Conservation (phyloP, 2,329 filamentous ascomycete species). For the Davidsoniella eucalypti region DNA sequence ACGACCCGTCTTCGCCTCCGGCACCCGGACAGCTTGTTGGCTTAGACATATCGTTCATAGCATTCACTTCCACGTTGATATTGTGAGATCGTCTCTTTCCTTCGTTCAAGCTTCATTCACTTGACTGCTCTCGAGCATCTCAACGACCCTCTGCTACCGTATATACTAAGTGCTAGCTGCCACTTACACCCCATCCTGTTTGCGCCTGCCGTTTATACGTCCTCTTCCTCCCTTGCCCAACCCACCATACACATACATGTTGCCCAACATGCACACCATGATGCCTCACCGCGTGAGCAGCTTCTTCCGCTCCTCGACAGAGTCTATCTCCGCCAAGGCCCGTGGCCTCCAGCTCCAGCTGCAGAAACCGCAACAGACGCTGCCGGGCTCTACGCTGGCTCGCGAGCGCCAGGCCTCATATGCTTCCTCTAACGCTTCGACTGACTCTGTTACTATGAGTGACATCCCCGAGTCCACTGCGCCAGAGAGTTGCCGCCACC, state of each 20-base stretch:
- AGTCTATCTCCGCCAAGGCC: slow-evolving; percentile 24
- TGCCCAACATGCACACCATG: not conserved
- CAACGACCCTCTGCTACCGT: not conserved
- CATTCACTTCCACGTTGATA: not conserved
- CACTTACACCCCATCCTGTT: no score
- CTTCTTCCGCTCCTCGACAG: slow-evolving; percentile 40
- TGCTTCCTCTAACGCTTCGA: slow-evolving; percentile 10
- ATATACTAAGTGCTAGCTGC: not conserved
- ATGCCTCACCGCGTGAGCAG: slow-evolving; percentile 43
- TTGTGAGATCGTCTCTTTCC: no score
- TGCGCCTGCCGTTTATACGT: no score
- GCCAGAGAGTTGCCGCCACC: slow-evolving; percentile 26
- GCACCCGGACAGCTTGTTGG: no score
- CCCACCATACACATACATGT: slow-evolving; percentile 13
- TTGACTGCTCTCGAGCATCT: not conserved
- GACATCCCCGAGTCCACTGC: slow-evolving; percentile 20
- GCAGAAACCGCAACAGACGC: slow-evolving; percentile 9
- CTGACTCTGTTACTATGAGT: slow-evolving; percentile 22
- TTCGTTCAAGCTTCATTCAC: not conserved
- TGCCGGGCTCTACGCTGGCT: slow-evolving; percentile 2
- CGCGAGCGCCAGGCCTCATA: slow-evolving; percentile 12
- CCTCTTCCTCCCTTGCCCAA: not conserved
- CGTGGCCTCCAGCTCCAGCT: slow-evolving; percentile 8
- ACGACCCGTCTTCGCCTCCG: no score
- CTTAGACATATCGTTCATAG: no score